Conservation (phyloP, 768 basidiomycete species). For the Lyophyllum decastes region DNA sequence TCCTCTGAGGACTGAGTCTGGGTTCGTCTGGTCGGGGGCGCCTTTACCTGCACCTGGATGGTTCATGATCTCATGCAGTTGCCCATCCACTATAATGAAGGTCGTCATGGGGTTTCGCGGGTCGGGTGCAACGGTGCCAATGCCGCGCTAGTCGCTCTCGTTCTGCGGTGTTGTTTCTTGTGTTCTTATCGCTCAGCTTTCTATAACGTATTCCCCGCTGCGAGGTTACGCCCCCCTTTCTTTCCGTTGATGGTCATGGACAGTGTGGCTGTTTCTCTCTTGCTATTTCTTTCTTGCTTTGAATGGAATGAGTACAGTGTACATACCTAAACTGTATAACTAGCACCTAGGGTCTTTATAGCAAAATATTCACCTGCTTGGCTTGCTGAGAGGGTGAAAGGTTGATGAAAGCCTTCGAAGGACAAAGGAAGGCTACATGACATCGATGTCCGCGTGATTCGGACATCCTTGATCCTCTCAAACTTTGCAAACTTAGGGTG, state of each 20-base stretch:
- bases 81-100: neutral
- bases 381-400: neutral
- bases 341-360: conserved; percentile 7
- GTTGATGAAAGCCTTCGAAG: neutral
- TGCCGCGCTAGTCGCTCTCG: neutral
- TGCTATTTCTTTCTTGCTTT: conserved; percentile 2
- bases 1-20: neutral
- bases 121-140: no score
- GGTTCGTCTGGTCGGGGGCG: neutral
- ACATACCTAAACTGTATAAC: conserved; percentile 22
- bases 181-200: conserved; percentile 10
- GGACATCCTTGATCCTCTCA: no score
- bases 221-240: neutral
- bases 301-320: conserved; percentile 19
- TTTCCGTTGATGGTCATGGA: neutral
- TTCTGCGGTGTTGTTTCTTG: neutral
- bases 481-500: no score
- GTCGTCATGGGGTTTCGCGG: neutral
- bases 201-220: neutral
- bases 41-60: neutral
- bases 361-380: neutral
- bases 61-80: neutral
- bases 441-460: no score
- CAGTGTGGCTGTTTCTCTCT: conserved; percentile 11
- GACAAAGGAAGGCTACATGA: no score